These are phyloP conservation scores for Poteriospumella lacustris DNA, from an alignment of 108 stramenopile genomes.

Conservation along the genomic window DNA sequence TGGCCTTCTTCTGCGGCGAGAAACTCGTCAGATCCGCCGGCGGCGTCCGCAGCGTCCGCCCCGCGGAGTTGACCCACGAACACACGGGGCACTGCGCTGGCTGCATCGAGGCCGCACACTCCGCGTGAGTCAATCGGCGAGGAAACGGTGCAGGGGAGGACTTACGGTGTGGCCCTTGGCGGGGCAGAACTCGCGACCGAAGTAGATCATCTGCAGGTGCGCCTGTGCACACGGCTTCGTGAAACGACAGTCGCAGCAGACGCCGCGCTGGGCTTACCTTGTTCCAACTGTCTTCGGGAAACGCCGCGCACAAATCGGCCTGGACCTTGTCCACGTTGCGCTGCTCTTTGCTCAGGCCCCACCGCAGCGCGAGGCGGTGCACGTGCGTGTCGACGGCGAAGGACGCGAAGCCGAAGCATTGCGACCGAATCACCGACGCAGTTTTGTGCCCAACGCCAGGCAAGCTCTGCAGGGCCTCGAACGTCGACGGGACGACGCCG, in stretches of 20 bases:
- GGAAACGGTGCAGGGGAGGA: neutral
- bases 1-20: constrained; percentile 5
- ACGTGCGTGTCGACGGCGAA: constrained; percentile 53
- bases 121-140: no score
- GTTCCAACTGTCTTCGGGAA: constrained; percentile 33
- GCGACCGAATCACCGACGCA: constrained; percentile 48
- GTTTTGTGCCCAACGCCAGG: constrained; percentile 42
- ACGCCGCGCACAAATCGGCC: neutral
- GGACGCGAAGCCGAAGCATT: constrained; percentile 38
- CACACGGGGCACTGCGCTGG: constrained; percentile 32
- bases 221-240: constrained; percentile 27
- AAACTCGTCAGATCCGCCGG: neutral
- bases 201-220: constrained; percentile 52
- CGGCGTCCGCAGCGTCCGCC: neutral
- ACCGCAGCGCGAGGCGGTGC: constrained; percentile 47
- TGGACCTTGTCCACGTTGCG: constrained; percentile 2
- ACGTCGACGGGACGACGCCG: constrained; percentile 36
- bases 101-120: constrained; percentile 25
- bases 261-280: constrained; percentile 16
- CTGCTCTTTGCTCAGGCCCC: constrained; percentile 39
- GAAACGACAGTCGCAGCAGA: neutral
- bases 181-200: constrained; percentile 43
- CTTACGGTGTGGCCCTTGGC: constrained; percentile 20
- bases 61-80: constrained; percentile 24
- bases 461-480: constrained; percentile 42